Conservation (phyloP, 2,329 filamentous ascomycete genomes). For the Pseudogymnoascus sp. region DNA sequence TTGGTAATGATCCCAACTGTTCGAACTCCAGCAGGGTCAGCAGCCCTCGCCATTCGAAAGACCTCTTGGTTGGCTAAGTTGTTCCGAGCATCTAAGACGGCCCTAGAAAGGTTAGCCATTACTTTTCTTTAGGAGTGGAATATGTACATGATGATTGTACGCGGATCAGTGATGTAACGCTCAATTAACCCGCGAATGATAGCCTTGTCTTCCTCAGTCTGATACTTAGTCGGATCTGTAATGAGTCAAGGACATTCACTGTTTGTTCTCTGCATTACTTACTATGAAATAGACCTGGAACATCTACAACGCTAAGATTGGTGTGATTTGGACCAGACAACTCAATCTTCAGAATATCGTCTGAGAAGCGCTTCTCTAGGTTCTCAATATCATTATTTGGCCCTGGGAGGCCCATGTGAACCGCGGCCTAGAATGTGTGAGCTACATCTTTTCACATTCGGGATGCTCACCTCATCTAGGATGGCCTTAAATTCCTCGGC, state of each 20-base stretch:
- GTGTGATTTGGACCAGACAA: constrained; percentile 31
- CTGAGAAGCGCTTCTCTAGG: constrained; percentile 8
- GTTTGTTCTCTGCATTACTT: neutral
- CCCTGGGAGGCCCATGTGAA: neutral
- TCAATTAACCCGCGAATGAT: constrained; percentile 39
- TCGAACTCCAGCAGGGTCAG: constrained; percentile 29
- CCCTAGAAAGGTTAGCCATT: constrained; percentile 16
- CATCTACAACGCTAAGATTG: constrained; percentile 49
- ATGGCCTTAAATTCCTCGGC: neutral
- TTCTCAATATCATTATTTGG: neutral
- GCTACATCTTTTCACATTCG: neutral
- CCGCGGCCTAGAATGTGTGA: neutral
- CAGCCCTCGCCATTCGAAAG: constrained; percentile 8
- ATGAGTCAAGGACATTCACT: neutral
- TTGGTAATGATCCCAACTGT: constrained; percentile 46
- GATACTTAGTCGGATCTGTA: constrained; percentile 22
- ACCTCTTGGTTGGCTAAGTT: constrained; percentile 23
- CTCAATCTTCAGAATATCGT: constrained; percentile 12
- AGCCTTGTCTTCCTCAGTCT: constrained; percentile 32
- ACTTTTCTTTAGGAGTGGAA: constrained; percentile 20
- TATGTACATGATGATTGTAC: constrained; percentile 33
- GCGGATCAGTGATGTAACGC: constrained; percentile 44
- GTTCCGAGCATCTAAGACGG: constrained; percentile 13
- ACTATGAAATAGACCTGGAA: constrained; percentile 46
- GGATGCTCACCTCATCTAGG: neutral